Conservation (phyloP, 2,329 filamentous ascomycete species). For the Exophiala spinifera region DNA sequence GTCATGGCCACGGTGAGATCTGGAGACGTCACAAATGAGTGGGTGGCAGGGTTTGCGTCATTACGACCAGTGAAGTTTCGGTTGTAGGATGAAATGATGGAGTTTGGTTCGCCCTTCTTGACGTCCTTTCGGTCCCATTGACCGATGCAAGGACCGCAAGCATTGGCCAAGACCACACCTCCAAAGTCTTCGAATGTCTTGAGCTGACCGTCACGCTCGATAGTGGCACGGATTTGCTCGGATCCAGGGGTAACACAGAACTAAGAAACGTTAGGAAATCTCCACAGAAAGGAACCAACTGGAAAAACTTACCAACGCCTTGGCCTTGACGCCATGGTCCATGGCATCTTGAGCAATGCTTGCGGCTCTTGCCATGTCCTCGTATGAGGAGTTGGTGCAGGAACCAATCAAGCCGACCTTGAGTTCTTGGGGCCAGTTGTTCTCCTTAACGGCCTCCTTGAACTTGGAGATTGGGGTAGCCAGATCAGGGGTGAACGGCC, state of each 20-base stretch:
- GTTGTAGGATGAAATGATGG: slow-evolving; percentile 98
- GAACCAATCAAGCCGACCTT: slow-evolving; percentile 97
- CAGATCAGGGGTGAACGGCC: slow-evolving; percentile 96
- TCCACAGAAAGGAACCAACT: not conserved
- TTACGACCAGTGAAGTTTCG: slow-evolving; percentile 99
- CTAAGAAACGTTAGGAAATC: not conserved
- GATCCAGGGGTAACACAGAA: slow-evolving; percentile 96
- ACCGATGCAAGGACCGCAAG: slow-evolving; percentile 84
- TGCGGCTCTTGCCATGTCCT: slow-evolving; percentile 91
- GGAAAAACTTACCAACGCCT: slow-evolving; percentile 56
- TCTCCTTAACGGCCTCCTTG: slow-evolving; percentile 86
- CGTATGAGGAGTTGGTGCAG: slow-evolving; percentile 88
- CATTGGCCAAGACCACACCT: slow-evolving; percentile 90
- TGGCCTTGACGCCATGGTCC: slow-evolving; percentile 88
- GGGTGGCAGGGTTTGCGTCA: slow-evolving; percentile 90
- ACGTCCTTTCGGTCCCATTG: slow-evolving; percentile 95
- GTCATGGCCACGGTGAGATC: slow-evolving; percentile 85
- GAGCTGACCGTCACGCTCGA: slow-evolving; percentile 84
- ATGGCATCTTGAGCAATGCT: slow-evolving; percentile 90
- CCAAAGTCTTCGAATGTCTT: slow-evolving; percentile 95
- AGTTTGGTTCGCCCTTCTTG: slow-evolving; percentile 93
- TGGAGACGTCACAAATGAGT: slow-evolving; percentile 88
- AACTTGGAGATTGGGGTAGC: slow-evolving; percentile 98
- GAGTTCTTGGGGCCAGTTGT: slow-evolving; percentile 93
- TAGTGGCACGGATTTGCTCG: slow-evolving; percentile 93